Evolutionary conservation across 2,329 filamentous ascomycete species (phyloP), one percentile per base, ranked within the genome.

Genomic region (Elsinoe fawcettii): DNA sequence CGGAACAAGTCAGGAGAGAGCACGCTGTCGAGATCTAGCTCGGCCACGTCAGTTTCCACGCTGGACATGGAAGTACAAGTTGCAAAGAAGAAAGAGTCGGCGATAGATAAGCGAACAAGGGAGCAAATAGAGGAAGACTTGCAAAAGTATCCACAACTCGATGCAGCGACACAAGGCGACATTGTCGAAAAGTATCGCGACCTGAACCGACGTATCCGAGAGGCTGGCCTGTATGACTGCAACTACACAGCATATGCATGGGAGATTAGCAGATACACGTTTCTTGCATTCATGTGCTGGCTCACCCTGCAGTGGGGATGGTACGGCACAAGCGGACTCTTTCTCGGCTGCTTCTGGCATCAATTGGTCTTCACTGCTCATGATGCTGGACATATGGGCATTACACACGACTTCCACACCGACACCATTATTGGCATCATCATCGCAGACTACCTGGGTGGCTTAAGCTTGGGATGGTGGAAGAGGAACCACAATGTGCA

Each of bases 341-440:
- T 85, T 63, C 77, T 97, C 2, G 93, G 92, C 18, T 78, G 82
- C 61, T 80, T 95, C 67, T 97, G 93, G 92, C 93, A 97, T 68
- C 93, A 97, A 69, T 80, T 97, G 25, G 87, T 92, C 54, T 99
- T 99, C 68, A 86, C 86, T 1, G 93, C 89, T 60, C 93, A 99
- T 71, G 93, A 99, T 76, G 89, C 92, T 53, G 91, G 90, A 5
- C 93, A 99, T 71, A 95, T 96, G 87, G 93, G 89, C 63, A 96
- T 99, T 65, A 99, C 93, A 1, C 92, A 97, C 72, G 79, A 86
- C 68, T 97, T 92, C 69, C 84, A 87, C 51, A 73, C 83, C 36
- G 93, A 99, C 70, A 87, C 86, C 1, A 78, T 87, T 51, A 89
- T 99, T 61, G 92, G 90, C 51, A 96, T 97, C 67, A 74, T 95